phyloP scores from a whole-genome alignment of 2,329 filamentous ascomycete species.

The Clonostachys rosea region DNA sequence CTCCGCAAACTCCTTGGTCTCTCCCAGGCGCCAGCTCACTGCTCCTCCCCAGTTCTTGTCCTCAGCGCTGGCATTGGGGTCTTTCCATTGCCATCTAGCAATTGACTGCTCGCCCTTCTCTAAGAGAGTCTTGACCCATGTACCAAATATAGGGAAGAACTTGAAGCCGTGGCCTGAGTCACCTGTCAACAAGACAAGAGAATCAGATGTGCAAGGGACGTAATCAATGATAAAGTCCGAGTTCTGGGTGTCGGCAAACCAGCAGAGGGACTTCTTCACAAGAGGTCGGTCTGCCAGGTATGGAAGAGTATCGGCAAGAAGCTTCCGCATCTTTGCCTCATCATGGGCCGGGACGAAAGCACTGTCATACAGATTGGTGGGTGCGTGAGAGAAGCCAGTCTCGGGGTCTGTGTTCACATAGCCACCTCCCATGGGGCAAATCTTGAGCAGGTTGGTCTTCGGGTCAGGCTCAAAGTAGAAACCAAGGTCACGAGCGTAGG shows the following conservation, averaged over 20 bases:
- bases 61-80: slow-evolving; percentile 10
- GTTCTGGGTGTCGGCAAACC: slow-evolving; percentile 58
- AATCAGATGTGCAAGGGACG: slow-evolving; percentile 38
- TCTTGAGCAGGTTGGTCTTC: slow-evolving; percentile 51
- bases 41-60: slow-evolving; percentile 25
- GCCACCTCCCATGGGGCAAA: slow-evolving; percentile 55
- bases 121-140: slow-evolving; percentile 44
- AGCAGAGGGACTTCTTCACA: slow-evolving; percentile 51
- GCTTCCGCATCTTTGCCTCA: slow-evolving; percentile 42
- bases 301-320: slow-evolving; percentile 48
- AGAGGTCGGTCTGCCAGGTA: slow-evolving; percentile 47
- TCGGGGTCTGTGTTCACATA: slow-evolving; percentile 39
- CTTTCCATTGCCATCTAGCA: slow-evolving; percentile 48
- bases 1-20: slow-evolving; percentile 15
- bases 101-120: slow-evolving; percentile 34
- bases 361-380: slow-evolving; percentile 20
- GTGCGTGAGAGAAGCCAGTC: slow-evolving; percentile 17
- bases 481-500: slow-evolving; percentile 55
- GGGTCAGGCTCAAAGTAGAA: slow-evolving; percentile 64
- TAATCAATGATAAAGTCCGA: slow-evolving; percentile 58
- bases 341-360: slow-evolving; percentile 48
- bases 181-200: slow-evolving; percentile 46
- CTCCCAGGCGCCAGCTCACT: slow-evolving; percentile 31
- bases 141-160: slow-evolving; percentile 53
- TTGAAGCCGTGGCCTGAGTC: slow-evolving; percentile 62